Evolutionary conservation across 192 early-diverging fungal species (phyloP), one percentile per base, ranked within the genome.

Genomic region (Obelidium mucronatum): DNA sequence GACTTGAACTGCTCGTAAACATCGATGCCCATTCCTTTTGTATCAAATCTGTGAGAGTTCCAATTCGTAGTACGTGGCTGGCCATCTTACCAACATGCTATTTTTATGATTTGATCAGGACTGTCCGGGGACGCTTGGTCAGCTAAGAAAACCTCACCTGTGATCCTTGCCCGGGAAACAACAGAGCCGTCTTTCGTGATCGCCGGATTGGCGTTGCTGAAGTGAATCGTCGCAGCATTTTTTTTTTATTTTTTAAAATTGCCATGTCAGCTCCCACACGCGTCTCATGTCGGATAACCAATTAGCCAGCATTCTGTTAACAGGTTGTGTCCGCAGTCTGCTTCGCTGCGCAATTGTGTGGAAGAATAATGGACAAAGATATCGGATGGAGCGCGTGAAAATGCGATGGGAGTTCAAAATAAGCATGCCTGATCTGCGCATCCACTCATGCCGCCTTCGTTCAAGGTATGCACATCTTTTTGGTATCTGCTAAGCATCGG

Each of bases 11-110:
- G 77, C 28, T 90, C 85, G 64, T 92, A 95, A 35, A 98, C 82
- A 82, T 97, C 97, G 75, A 84, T 85, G 8, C 94, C 95, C 97
- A 98, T 98, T 56, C 97, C 94, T 78, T 60, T n/a, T 30, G 13
- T 6, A 68, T 48, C 19, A 48, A 15, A 19, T 48, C 24, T 31
- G 55, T 24, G 55, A 51, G 48, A 51, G 48, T 51, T n/a, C n/a
- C n/a, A n/a, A n/a, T n/a, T n/a, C n/a, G n/a, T n/a, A n/a, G n/a
- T n/a, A n/a, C n/a, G n/a, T n/a, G n/a, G n/a, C n/a, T n/a, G n/a
- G n/a, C n/a, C n/a, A n/a, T 55, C 52, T 75, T 62, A 67, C 77
- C 78, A 61, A 79, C 73, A 66, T 65, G 63, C 63, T 65, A 65
- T 15, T 4, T 22, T 22, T 19, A 0, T 19, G 11, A 48, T 48